Percentiles rank a stretch among this genome's conserved stretches.
phyloP scores from a whole-genome alignment of 169 alveolate genomes.

The Cryptosporidium viatorum region DNA sequence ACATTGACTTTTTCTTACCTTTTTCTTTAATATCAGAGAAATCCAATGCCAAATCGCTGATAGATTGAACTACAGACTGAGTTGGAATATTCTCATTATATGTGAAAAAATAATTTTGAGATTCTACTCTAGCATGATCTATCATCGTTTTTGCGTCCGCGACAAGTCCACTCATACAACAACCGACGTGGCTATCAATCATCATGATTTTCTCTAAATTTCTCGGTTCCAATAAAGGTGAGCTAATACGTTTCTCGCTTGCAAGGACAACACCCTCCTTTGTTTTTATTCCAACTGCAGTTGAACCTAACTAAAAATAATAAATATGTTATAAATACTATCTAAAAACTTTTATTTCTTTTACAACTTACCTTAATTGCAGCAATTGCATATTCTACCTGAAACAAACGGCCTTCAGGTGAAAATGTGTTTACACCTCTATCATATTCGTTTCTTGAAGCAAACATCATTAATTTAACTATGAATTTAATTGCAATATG shows the following conservation, averaged over 20 bases:
- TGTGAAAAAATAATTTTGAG: conserved; percentile 95
- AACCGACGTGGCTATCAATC: conserved; percentile 95
- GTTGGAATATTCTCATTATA: conserved; percentile 94
- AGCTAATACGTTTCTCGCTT: conserved; percentile 92
- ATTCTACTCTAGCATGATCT: conserved; percentile 98
- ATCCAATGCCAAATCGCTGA: conserved; percentile 96
- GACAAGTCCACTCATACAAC: conserved; percentile 97
- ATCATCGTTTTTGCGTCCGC: conserved; percentile 98
- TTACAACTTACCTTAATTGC: conserved; percentile 90
- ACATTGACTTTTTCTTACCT: conserved; percentile 88
- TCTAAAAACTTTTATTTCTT: not conserved
- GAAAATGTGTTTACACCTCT: conserved; percentile 98
- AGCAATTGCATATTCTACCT: conserved; percentile 96
- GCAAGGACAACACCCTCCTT: conserved; percentile 97
- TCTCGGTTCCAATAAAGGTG: conserved; percentile 91
- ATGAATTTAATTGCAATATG: not conserved
- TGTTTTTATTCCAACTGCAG: conserved; percentile 97
- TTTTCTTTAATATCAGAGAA: conserved; percentile 90
- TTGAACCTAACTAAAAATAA: conserved; percentile 91
- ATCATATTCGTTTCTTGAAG: conserved; percentile 95
- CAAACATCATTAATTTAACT: conserved; percentile 59
- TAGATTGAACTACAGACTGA: conserved; percentile 89
- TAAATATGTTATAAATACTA: not conserved
- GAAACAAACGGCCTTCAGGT: conserved; percentile 97
- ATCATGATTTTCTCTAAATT: conserved; percentile 94